Base-by-base conservation (phyloP, 1,284 basidiomycete genomes). In the Tylopilus sp. region DNA sequence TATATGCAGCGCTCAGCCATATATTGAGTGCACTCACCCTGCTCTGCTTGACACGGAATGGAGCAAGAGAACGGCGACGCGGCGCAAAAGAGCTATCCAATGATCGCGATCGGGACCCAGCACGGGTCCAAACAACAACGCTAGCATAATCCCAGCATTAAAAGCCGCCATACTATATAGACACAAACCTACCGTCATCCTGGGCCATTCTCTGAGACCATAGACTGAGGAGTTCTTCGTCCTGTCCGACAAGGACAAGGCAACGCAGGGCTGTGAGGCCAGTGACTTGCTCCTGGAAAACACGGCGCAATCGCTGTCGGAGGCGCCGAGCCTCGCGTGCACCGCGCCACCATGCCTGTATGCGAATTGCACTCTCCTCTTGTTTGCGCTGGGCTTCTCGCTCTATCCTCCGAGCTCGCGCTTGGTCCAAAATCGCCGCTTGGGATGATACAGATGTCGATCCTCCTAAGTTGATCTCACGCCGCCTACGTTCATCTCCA, bases 381-480 rank as follows among this genome's bases (percentile, higher is more conserved):
- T 73, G 72, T 47, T 71, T 73, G 46, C 82, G 78, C 18, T 72
- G 68, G 41, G 77, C 74, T 39, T 78, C 72, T 18, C 89, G 75
- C 57, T 82, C 78, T 43, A 73, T 69, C 33, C 86, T 75, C 45
- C 77, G 72, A 8, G 71, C 70, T 56, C 77, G 78, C 7, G 85
- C 89, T 45, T 79, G 74, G 53, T 78, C 74, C 35, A 90, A 69
- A 55, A 91, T 76, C 37, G 77, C 70, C 10, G 74, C 66, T 37
- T 80, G 78, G 0, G 79, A 74, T 15, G 78, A 60, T 9, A 75
- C 73, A 13, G 77, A 67, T 0, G 75, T 75, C 1, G 74, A 64
- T 3, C 84, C 84, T n/a, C 89, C 89, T 28, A 92, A 77, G 63
- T 92, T 91, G 57, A 92, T 91, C 54, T 79, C 74, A 26, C 84